phyloP scores from a whole-genome alignment of 202 grass and related monocot genomes.

The Musa balbisiana region DNA sequence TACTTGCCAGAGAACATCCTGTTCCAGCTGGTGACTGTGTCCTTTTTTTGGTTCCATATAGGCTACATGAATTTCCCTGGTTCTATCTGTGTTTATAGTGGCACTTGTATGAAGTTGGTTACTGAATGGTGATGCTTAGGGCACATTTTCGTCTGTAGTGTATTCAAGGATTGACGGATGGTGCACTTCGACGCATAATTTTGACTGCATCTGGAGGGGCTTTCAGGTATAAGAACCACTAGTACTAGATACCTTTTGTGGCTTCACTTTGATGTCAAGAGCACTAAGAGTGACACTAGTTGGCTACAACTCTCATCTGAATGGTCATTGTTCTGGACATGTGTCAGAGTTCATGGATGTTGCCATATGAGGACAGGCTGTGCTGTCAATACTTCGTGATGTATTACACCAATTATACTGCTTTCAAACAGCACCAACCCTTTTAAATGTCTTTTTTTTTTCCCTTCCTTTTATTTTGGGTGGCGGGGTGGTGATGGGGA shows the following conservation, averaged over 20 bases:
- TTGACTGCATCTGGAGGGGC: constrained; percentile 95
- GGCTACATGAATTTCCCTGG: neutral
- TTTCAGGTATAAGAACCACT: constrained; percentile 53
- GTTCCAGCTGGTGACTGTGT: constrained; percentile 11
- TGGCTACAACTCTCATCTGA: neutral
- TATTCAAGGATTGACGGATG: constrained; percentile 88
- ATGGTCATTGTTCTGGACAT: neutral
- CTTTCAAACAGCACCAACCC: no score
- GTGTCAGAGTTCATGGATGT: no score
- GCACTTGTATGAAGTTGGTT: neutral
- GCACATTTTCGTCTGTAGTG: constrained; percentile 40
- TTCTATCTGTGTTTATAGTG: neutral
- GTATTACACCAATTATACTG: no score
- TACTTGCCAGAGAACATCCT: constrained; percentile 17
- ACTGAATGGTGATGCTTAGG: constrained; percentile 12
- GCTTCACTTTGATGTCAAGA: neutral
- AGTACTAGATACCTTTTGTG: neutral
- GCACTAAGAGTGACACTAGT: neutral
- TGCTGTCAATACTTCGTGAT: no score
- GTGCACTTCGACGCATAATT: constrained; percentile 86
- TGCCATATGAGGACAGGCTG: no score
- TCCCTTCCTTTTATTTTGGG: no score
- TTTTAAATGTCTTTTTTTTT: no score
- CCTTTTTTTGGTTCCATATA: neutral
- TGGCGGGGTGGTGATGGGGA: no score